Conservation (phyloP, 2,329 filamentous ascomycete genomes). For the Colletotrichum kahawae region DNA sequence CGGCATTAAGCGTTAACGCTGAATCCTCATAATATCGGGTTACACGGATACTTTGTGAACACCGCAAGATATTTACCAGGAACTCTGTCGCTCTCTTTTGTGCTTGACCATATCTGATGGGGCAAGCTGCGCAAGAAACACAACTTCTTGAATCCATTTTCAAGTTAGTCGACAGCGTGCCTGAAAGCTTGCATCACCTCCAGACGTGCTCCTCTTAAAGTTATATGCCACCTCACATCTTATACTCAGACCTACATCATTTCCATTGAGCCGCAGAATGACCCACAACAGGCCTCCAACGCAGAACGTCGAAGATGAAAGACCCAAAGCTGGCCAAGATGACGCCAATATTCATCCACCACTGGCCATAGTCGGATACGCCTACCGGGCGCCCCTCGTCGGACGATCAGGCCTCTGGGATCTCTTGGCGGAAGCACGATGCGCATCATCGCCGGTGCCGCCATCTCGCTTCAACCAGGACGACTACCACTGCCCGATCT, state of each 20-base stretch:
- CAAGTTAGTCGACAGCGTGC: too few species aligned
- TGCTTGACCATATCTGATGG: too few species aligned
- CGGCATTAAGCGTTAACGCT: neutral
- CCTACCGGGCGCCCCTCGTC: neutral
- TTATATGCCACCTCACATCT: too few species aligned
- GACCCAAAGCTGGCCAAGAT: neutral
- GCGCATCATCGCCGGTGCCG: constrained; percentile 24
- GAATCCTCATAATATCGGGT: neutral
- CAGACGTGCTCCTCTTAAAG: too few species aligned
- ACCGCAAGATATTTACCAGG: neutral
- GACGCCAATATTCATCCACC: neutral
- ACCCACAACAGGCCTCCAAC: neutral
- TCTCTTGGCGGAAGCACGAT: constrained; percentile 24
- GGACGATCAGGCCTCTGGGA: constrained; percentile 26
- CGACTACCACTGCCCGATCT: constrained; percentile 20
- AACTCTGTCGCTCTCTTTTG: neutral
- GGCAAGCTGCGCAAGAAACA: neutral
- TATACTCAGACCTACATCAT: too few species aligned
- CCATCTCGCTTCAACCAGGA: constrained; percentile 22
- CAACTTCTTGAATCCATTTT: too few species aligned
- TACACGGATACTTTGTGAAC: neutral
- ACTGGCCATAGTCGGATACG: neutral
- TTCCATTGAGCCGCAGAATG: neutral
- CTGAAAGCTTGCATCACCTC: too few species aligned
- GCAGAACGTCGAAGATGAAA: neutral